Base-by-base conservation (phyloP, 441 rosid species). In the Isatis lusitanica region DNA sequence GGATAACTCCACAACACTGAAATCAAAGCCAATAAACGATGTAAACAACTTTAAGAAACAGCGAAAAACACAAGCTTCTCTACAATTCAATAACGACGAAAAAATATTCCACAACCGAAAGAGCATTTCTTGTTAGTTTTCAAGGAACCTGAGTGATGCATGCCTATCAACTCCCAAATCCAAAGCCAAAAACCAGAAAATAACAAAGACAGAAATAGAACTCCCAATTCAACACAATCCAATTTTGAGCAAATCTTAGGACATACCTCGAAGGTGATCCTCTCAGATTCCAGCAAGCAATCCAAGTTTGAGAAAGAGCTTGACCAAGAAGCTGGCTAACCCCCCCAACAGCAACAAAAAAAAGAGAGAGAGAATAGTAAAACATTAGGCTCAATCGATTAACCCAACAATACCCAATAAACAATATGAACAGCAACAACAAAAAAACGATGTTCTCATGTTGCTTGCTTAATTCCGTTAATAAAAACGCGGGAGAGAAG, bases 1-100 rank as follows among this genome's bases (percentile, higher is more conserved):
- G 96, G 77, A 88, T 91, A 71, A 88, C 96, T 40, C 98, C 99
- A 74, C 81, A 78, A 40, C 80, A 85, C 99, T 95, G 88, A 70
- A 84, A 78, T 35, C 73, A 80, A 71, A 67, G 31, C 58, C 15
- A 56, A 4, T 44, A 35, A 71, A 56, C 28, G 33, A 48, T 33
- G 16, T 26, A 59, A 15, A 33, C 28, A 74, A 59, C 28, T 30
- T 62, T 64, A 35, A 68, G 59, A 50, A 30, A 39, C n/a, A 15
- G 30, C 38, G 12, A 46, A 61, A 47, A 46, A 44, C 53, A 48
- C 15, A 48, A 17, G 26, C 21, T 18, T 36, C 52, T 51, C 47
- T 35, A 43, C 58, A 72, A 50, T 7, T 51, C 55, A 71, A 5
- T 43, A 26, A 53, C 55, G 55, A 40, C 6, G 26, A 28, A 36